These are phyloP conservation scores for Parathielavia hyrcaniae DNA, from an alignment of 495 filamentous ascomycete genomes.

Conservation along the genomic window DNA sequence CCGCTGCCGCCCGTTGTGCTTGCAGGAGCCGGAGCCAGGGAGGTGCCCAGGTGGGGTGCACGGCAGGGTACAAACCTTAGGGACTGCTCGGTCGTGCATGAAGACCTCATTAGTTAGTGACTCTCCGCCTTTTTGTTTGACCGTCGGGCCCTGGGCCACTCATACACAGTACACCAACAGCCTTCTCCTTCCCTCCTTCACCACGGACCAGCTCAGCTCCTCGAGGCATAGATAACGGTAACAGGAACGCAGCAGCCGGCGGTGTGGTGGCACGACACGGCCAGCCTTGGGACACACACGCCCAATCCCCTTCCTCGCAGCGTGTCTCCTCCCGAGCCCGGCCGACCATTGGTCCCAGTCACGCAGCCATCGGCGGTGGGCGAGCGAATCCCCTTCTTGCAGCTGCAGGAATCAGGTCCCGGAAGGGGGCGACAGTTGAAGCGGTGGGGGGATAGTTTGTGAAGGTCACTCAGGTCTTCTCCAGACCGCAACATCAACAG, in stretches of 20 bases:
- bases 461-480: neutral
- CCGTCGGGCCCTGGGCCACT: conserved; percentile 24
- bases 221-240: conserved; percentile 17
- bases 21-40: conserved; percentile 15
- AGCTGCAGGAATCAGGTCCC: conserved; percentile 12
- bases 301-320: conserved; percentile 28
- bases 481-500: neutral
- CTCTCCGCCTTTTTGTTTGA: conserved; percentile 27
- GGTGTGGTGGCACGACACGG: conserved; percentile 31
- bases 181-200: neutral
- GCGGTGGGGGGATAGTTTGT: conserved; percentile 11
- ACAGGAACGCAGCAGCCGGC: conserved; percentile 19
- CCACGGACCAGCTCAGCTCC: conserved; percentile 13
- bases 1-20: conserved; percentile 19
- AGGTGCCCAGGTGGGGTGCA: conserved; percentile 9
- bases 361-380: conserved; percentile 20
- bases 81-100: conserved; percentile 33
- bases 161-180: conserved; percentile 10
- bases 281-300: conserved; percentile 21
- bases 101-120: conserved; percentile 27
- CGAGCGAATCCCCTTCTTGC: conserved; percentile 27
- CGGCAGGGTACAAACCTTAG: conserved; percentile 18
- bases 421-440: conserved; percentile 18
- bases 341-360: conserved; percentile 29
- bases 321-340: conserved; percentile 24